Base-by-base conservation (phyloP, 164 flowering plant species). In the Liquidambar formosana region DNA sequence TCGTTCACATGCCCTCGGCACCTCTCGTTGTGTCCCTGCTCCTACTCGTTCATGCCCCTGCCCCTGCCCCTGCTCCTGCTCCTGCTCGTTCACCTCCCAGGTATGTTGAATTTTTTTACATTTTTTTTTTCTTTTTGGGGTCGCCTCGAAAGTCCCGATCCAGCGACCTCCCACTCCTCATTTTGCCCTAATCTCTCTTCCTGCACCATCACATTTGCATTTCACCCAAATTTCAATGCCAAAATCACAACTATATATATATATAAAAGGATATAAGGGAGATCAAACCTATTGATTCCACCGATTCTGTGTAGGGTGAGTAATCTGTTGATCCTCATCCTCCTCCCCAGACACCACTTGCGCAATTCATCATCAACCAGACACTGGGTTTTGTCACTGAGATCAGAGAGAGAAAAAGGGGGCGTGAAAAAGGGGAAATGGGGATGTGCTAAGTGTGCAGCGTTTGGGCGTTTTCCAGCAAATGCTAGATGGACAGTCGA, bases 281-380 rank as follows among this genome's bases (percentile, higher is more conserved):
- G 38, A 47, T 1, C 48, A 56, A 53, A 82, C 80, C 76, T 73
- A 54, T 33, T 16, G 22, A 2, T 58, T 71, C 67, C 74, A 49
- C 54, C 33, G 81, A 57, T 48, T 62, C 1, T 51, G 60, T 18
- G 44, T 44, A 14, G 46, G 72, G 27, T 61, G 63, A 38, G 52
- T 19, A 49, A 57, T 23, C 46, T 69, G 72, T 66, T 79, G 83
- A 16, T 72, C 72, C 10, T 76, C 23, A 28, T 86, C 92, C 63
- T 72, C 78, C 19, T 84, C 89, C 51, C 85, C 90, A 10, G 90
- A 71, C 4, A 85, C 89, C 48, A 88, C 91, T 89, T 87, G 80
- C 79, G 44, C 65, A 76, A 47, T 57, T 22, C 28, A 61, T 15
- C 23, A 28, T 13, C 6, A 10, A 59, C n/a, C 23, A 67, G 57